A percentile compares a stretch with the other conserved stretches of the same genome.
Evolutionary conservation across 257 asterid species (phyloP).

Genomic region (Nicotiana knightiana): DNA sequence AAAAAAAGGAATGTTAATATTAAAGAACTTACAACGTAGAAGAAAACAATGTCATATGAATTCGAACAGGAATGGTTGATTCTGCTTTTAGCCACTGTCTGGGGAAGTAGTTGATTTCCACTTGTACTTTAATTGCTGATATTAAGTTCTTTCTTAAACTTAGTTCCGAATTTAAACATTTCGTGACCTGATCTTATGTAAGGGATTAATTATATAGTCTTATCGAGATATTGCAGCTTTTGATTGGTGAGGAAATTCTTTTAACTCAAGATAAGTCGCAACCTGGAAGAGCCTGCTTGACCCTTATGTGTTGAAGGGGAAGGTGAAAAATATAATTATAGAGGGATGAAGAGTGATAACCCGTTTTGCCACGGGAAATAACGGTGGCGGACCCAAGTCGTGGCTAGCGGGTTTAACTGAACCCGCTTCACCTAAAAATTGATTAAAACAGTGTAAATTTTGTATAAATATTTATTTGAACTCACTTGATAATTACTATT

Average conservation of each 20-base stretch:
- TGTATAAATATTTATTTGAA: too few species aligned
- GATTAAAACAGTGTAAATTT: too few species aligned
- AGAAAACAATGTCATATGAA: too few species aligned
- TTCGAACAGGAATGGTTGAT: too few species aligned
- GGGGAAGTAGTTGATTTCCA: neutral
- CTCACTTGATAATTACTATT: too few species aligned
- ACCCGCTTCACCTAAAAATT: too few species aligned
- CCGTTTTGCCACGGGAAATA: neutral
- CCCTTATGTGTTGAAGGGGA: neutral
- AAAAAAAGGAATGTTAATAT: too few species aligned
- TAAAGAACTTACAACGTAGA: too few species aligned
- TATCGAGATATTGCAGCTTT: neutral
- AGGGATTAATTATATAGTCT: neutral
- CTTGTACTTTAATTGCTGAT: too few species aligned
- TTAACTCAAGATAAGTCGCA: neutral
- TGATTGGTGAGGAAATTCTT: neutral
- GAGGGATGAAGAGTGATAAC: neutral
- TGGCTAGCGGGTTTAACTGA: too few species aligned
- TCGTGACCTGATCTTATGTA: neutral
- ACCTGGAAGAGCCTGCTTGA: neutral
- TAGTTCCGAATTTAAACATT: neutral
- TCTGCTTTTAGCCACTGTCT: neutral
- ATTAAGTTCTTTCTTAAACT: neutral
- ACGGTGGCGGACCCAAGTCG: too few species aligned
- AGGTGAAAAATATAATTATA: too few species aligned